These are phyloP conservation scores for sunflower (Helianthus annuus) DNA, from an alignment of 129 eudicot species.

Conservation along the genomic window HanXRQr2.0-SUNRISE NC_035437.2:137561046-137561545, in stretches of 20 bases:
- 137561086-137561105: background rate
- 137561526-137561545: no score
- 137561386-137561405: no score
- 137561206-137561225: background rate
- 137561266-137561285: background rate
- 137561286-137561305: background rate
- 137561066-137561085: background rate
- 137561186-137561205: conserved; percentile 7
- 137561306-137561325: background rate
- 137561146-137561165: background rate
- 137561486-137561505: no score
- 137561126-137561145: background rate
- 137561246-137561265: background rate
- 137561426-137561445: no score
- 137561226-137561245: background rate
- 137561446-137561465: no score
- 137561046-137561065: background rate
- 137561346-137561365: no score
- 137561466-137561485: no score
- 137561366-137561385: no score
- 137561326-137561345: no score
- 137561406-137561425: no score
- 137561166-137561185: background rate
- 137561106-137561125: background rate
- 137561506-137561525: no score